phyloP scores from a whole-genome alignment of 2,329 filamentous ascomycete species.

The Spiromastix sp. region DNA sequence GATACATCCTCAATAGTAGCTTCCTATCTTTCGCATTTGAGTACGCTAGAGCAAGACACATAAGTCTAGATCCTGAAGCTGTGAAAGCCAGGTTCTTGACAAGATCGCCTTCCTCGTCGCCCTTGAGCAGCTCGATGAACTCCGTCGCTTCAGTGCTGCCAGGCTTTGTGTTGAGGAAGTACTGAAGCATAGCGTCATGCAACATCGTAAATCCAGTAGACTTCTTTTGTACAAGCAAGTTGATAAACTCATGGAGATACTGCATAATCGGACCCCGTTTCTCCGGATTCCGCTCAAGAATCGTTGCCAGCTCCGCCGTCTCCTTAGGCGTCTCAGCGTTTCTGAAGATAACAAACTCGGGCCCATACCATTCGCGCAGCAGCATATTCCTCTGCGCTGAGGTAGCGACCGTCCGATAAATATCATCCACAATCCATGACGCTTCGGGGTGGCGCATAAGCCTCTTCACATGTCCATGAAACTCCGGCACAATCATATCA shows the following conservation, averaged over 20 bases:
- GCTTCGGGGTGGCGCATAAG: conserved; percentile 94
- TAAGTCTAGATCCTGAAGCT: conserved; percentile 70
- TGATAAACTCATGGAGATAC: conserved; percentile 76
- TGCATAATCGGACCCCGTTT: conserved; percentile 83
- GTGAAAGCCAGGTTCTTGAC: conserved; percentile 96
- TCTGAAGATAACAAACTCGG: conserved; percentile 79
- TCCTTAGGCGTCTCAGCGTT: conserved; percentile 39
- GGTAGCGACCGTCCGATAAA: conserved; percentile 81
- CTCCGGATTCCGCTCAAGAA: conserved; percentile 67
- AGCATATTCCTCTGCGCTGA: conserved; percentile 75
- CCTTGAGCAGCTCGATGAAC: conserved; percentile 82
- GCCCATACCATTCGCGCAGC: conserved; percentile 90
- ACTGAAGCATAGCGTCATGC: conserved; percentile 96
- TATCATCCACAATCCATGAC: conserved; percentile 94
- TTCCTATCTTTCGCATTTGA: conserved; percentile 89
- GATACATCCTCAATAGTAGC: conserved; percentile 76
- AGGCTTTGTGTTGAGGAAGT: conserved; percentile 68
- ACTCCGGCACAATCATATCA: conserved; percentile 83
- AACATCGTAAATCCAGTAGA: conserved; percentile 95
- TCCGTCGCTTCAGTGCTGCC: conserved; percentile 75
- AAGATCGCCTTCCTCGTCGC: conserved; percentile 80
- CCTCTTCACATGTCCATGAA: conserved; percentile 85
- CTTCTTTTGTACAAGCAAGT: conserved; percentile 89
- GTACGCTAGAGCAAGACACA: conserved; percentile 71
- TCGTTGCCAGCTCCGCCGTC: conserved; percentile 51